Evolutionary conservation across 495 filamentous ascomycete species (phyloP).

Genomic region (Lindgomyces ingoldianus): DNA sequence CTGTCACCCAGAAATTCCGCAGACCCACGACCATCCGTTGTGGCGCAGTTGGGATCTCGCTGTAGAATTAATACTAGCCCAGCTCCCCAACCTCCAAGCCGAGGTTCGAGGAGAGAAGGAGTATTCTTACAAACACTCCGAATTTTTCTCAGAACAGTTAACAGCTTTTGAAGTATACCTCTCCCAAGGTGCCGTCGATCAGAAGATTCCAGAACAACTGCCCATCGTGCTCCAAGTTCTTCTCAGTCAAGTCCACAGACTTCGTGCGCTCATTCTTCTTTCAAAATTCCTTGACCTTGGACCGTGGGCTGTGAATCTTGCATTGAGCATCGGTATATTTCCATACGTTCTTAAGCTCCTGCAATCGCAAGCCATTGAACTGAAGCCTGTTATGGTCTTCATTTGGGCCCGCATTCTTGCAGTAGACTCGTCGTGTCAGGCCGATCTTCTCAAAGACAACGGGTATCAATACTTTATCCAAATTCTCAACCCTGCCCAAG

Average conservation of each 20-base stretch:
- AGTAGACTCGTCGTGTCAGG: constrained; percentile 89
- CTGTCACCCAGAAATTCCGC: constrained; percentile 82
- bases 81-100: constrained; percentile 79
- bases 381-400: constrained; percentile 99
- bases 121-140: constrained; percentile 91
- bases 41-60: constrained; percentile 99
- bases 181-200: constrained; percentile 77
- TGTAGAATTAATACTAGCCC: constrained; percentile 91
- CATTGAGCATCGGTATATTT: constrained; percentile 96
- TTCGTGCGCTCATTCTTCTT: constrained; percentile 89
- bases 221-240: constrained; percentile 96
- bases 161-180: constrained; percentile 98
- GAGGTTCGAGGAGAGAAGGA: constrained; percentile 69
- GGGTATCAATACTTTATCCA: constrained; percentile 94
- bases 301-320: constrained; percentile 96
- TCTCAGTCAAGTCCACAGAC: constrained; percentile 88
- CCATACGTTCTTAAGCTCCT: constrained; percentile 95
- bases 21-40: constrained; percentile 87
- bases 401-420: constrained; percentile 98
- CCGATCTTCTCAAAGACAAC: constrained; percentile 91
- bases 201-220: constrained; percentile 87
- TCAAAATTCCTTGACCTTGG: constrained; percentile 93
- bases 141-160: constrained; percentile 95
- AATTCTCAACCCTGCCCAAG: constrained; percentile 79
- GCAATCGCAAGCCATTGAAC: constrained; percentile 88